Evolutionary conservation across 805 yeast species (phyloP), one percentile per base, ranked within the genome.

Genomic region (Peterozyma xylosa): DNA sequence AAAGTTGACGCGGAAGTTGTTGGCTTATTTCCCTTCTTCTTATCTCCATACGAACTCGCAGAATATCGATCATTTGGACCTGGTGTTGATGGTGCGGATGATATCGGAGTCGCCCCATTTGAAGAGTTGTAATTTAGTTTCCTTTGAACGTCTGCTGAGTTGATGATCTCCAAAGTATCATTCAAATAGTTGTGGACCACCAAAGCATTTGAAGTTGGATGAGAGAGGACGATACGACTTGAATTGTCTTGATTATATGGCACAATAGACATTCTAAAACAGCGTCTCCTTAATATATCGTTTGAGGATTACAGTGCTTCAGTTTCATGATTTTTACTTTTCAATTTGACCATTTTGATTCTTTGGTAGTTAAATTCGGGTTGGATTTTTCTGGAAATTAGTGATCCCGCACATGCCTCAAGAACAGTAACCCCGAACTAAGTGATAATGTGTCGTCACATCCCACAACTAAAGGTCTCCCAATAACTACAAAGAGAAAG

Each of bases 141-240:
- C 7, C 27, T 4, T 4, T 21, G 27, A 21, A 21, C 7, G 7
- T 21, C 27, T 21, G 27, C 4, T 11, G 34, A 32, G 14, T 32
- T 37, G 11, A 44, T 17, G n/a, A 44, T 39, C 37, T 44, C 43
- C 27, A 44, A 37, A 7, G 47, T 39, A 21, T 44, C 40, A 9
- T 39, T 33, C 17, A 17, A n/a, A 11, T 14, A 11, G 21, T 44
- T 44, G 33, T 44, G 40, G 14, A 44, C 33, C 11, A 44, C 39
- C 21, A 44, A 18, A 1, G 47, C 39, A 33, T 40, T 32, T 18
- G 30, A 9, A 7, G 38, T 36, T 3, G 46, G 46, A 3, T 38
- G 17, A 7, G 43, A 40, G 38, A 44, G 41, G 11, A 44, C 33
- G 13, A 44, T 36, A 16, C 36, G 30, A 21, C 33, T 39, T 15